Percentiles rank a stretch among this genome's conserved stretches.
Evolutionary conservation across 2,329 filamentous ascomycete genomes (phyloP).

Genomic region (Sclerotinia borealis): DNA sequence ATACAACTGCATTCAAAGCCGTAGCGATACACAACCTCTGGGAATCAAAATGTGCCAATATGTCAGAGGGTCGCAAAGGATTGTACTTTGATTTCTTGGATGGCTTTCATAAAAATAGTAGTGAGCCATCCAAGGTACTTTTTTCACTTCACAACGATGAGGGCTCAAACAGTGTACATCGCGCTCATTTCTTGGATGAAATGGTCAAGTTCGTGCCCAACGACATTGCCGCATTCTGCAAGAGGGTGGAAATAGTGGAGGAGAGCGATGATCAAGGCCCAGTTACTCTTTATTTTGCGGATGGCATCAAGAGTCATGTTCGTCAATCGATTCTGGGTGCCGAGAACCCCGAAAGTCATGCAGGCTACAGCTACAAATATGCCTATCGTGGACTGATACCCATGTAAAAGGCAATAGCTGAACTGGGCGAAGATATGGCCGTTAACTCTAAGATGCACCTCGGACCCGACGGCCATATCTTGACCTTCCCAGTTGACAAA

Average conservation of each 20-base stretch:
- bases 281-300: constrained; percentile 25
- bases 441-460: constrained; percentile 41
- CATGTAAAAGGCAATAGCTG: constrained; percentile 46
- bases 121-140: not conserved
- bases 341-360: constrained; percentile 17
- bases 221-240: not conserved
- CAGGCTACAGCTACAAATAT: constrained; percentile 49
- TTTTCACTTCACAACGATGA: not conserved
- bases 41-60: not conserved
- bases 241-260: not conserved
- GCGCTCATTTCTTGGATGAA: not conserved
- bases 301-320: constrained; percentile 55
- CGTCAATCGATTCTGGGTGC: constrained; percentile 46
- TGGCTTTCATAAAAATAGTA: not conserved
- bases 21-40: not conserved
- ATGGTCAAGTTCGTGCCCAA: not conserved
- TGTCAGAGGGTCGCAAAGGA: not conserved
- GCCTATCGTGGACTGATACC: constrained; percentile 57
- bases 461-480: constrained; percentile 49
- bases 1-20: not conserved
- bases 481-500: constrained; percentile 53
- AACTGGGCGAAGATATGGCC: constrained; percentile 44
- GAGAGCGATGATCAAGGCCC: not conserved
- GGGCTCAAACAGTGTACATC: not conserved
- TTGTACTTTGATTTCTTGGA: constrained; percentile 19